Base-by-base conservation (phyloP, 495 filamentous ascomycete species). In the Aspergillus baeticus region DNA sequence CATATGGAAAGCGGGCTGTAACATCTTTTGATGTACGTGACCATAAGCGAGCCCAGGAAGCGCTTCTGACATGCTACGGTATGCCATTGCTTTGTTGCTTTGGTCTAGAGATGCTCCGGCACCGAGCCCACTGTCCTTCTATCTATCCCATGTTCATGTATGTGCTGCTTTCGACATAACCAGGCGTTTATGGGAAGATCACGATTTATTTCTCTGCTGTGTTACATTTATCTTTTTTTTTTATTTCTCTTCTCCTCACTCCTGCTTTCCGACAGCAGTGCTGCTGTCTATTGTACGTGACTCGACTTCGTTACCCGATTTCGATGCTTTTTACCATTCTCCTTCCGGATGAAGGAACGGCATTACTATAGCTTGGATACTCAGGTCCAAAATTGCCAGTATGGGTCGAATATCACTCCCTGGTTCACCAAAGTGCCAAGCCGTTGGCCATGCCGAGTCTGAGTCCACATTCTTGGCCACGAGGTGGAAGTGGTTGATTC, bases 171-270 rank as follows among this genome's bases (percentile, higher is more conserved):
- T 68, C 58, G 65, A 69, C 73, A 78, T 75, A 73, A 69, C 69
- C 69, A 63, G 72, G 75, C 64, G 75, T 72, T 69, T 65, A 67
- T 69, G 62, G 69, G 71, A 76, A 73, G 73, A 74, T 61, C 65
- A 59, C 70, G 63, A 65, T 64, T 57, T 61, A 61, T 63, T 47
- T 63, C 35, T 22, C 62, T 63, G 55, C 64, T 69, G 54, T 66
- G 55, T 60, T 60, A 29, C 52, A 59, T 55, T 49, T 57, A 53
- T 51, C 41, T 57, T 51, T 35, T 37, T 20, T 41, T 50, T 51
- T 35, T 37, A 15, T 41, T 50, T 48, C 17, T 20, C 35, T 37
- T 48, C 39, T 18, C 35, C 48, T 37, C 47, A 38, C 61, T 59
- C 42, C 58, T 29, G 38, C 52, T 53, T 43, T 26, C 50, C n/a